A percentile compares a stretch with the other conserved stretches of the same genome.
phyloP scores from a whole-genome alignment of 495 filamentous ascomycete genomes.

The Tuber magnatum region DNA sequence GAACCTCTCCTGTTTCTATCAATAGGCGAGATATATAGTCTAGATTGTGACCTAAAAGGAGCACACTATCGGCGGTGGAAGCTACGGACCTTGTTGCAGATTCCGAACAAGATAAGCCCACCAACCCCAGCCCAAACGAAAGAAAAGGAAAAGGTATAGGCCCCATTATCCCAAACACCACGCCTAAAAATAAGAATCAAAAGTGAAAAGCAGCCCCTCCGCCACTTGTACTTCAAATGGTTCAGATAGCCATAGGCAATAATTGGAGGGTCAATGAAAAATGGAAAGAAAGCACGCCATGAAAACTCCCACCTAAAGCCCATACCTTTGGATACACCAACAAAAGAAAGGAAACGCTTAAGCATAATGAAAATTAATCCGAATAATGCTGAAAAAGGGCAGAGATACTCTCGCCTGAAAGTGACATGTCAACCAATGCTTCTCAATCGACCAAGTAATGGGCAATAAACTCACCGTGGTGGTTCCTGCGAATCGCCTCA shows the following conservation, averaged over 20 bases:
- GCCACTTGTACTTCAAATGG: constrained; percentile 3
- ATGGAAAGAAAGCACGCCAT: constrained; percentile 25
- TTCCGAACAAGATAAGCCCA: constrained; percentile 15
- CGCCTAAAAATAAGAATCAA: not conserved
- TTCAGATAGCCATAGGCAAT: constrained; percentile 16
- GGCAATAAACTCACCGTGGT: constrained; percentile 65
- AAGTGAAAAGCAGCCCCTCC: not conserved
- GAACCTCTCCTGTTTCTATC: constrained; percentile 11
- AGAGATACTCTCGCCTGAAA: constrained; percentile 64
- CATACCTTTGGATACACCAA: constrained; percentile 37
- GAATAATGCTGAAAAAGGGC: constrained; percentile 67
- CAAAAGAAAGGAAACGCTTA: constrained; percentile 22
- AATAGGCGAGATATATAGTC: not conserved
- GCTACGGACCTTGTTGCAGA: constrained; percentile 15
- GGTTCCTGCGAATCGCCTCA: constrained; percentile 90
- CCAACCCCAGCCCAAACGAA: not conserved
- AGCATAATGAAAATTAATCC: constrained; percentile 45
- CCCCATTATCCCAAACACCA: not conserved
- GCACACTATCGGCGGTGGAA: not conserved
- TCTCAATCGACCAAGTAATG: constrained; percentile 34
- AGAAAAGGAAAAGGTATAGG: not conserved
- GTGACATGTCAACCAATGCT: constrained; percentile 30
- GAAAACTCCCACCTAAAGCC: constrained; percentile 25
- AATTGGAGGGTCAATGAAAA: constrained; percentile 15
- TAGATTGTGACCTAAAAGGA: constrained; percentile 12